These are phyloP conservation scores for Graphium sp. DNA, from an alignment of 2,329 filamentous ascomycete species.

Conservation along the genomic window DNA sequence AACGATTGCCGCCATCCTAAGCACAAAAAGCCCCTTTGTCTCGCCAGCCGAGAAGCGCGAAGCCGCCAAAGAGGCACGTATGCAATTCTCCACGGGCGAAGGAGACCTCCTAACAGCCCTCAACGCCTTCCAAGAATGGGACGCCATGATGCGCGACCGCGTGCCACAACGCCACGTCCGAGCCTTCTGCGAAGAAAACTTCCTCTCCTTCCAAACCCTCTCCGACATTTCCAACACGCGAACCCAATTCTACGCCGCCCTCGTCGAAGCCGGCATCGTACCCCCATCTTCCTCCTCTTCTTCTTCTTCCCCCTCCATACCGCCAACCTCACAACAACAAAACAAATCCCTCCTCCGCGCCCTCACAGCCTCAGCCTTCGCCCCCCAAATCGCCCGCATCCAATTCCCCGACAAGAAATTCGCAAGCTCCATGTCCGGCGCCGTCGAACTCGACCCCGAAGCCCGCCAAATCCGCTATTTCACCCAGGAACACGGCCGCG, in stretches of 20 bases:
- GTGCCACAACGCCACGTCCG: conserved; percentile 46
- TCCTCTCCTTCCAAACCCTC: conserved; percentile 68
- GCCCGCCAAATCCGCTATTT: conserved; percentile 87
- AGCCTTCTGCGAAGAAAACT: conserved; percentile 71
- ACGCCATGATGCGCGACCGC: conserved; percentile 42
- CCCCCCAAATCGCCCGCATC: conserved; percentile 80
- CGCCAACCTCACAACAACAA: conserved; percentile 14
- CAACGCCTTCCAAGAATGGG: conserved; percentile 70
- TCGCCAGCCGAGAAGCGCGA: conserved; percentile 72
- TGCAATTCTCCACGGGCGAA: conserved; percentile 57
- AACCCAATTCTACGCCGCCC: conserved; percentile 68
- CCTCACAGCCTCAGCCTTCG: conserved; percentile 56
- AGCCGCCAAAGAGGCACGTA: conserved; percentile 59
- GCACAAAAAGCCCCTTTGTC: conserved; percentile 72
- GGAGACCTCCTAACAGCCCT: conserved; percentile 84
- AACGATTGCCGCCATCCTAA: conserved; percentile 84
- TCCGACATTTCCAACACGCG: conserved; percentile 78
- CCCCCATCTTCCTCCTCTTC: conserved; percentile 12
- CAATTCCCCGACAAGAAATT: conserved; percentile 95
- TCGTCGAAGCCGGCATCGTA: conserved; percentile 75
- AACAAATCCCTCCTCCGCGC: conserved; percentile 45
- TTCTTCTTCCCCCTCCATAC: neutral
- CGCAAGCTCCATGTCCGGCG: conserved; percentile 68
- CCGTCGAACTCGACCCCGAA: conserved; percentile 85
- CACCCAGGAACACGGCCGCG: conserved; percentile 66